These are phyloP conservation scores for Golovinomyces cichoracearum DNA, from an alignment of 2,329 filamentous ascomycete species.

Conservation along the genomic window DNA sequence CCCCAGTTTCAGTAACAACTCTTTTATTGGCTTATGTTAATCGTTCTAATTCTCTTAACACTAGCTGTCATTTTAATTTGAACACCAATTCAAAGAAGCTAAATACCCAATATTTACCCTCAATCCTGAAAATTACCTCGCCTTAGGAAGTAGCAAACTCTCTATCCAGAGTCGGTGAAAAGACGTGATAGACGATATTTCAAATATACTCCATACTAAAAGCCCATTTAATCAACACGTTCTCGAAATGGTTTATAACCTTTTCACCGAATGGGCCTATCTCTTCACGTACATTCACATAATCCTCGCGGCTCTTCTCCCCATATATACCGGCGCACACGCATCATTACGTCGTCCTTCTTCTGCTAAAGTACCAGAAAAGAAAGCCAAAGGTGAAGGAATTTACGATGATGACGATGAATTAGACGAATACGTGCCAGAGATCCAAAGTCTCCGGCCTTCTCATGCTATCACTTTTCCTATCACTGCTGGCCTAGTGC, in stretches of 20 bases:
- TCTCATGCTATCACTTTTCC: conserved; percentile 71
- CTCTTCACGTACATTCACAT: conserved; percentile 22
- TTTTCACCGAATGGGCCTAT: conserved; percentile 9
- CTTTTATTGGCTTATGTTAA: too few species aligned
- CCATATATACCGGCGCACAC: conserved; percentile 65
- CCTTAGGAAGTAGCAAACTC: too few species aligned
- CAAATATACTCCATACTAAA: conserved; percentile 6
- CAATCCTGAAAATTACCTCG: too few species aligned
- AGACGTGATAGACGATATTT: conserved; percentile 5
- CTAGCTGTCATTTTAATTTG: too few species aligned
- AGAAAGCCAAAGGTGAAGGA: conserved; percentile 20
- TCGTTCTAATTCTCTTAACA: too few species aligned
- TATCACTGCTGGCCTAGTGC: conserved; percentile 42
- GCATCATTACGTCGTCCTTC: conserved; percentile 63
- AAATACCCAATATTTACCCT: too few species aligned
- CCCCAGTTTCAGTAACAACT: too few species aligned
- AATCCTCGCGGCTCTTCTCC: conserved; percentile 44
- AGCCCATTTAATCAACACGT: conserved; percentile 9
- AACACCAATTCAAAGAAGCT: too few species aligned
- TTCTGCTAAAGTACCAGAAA: conserved; percentile 31
- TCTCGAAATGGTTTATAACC: conserved; percentile 7
- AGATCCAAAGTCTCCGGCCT: conserved; percentile 42
- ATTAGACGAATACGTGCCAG: conserved; percentile 29
- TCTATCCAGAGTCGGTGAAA: too few species aligned
- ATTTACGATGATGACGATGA: conserved; percentile 22